Percentiles rank a stretch among this genome's conserved stretches.
Evolutionary conservation across 2,329 filamentous ascomycete species (phyloP).

Genomic region (Boeremia exigua): DNA sequence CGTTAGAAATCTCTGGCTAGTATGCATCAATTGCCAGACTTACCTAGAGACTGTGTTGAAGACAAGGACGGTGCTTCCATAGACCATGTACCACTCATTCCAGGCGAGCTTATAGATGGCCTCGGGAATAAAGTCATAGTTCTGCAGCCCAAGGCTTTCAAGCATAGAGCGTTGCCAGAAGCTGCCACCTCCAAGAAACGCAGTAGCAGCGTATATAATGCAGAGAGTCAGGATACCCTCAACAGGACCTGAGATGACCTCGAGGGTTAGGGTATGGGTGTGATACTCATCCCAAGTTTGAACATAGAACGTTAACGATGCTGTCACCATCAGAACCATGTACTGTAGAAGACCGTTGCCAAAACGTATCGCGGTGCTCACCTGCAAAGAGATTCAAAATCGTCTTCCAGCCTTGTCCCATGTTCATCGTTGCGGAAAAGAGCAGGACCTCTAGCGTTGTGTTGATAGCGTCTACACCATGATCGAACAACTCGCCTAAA

Average conservation of each 20-base stretch:
- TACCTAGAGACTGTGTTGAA: conserved; percentile 80
- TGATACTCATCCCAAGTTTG: conserved; percentile 99
- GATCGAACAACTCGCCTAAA: conserved; percentile 94
- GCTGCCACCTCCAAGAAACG: conserved; percentile 81
- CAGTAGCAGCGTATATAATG: conserved; percentile 81
- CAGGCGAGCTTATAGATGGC: conserved; percentile 79
- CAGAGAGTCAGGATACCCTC: conserved; percentile 90
- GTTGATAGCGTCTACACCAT: conserved; percentile 94
- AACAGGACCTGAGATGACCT: conserved; percentile 90
- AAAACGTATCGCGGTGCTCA: conserved; percentile 45
- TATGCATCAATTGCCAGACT: neutral
- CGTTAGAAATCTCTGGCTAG: conserved; percentile 9
- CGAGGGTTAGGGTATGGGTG: conserved; percentile 92
- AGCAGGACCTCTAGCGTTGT: conserved; percentile 92
- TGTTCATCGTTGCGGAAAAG: conserved; percentile 90
- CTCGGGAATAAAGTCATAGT: conserved; percentile 69
- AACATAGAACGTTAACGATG: conserved; percentile 94
- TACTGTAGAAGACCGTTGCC: neutral
- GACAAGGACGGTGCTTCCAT: conserved; percentile 79
- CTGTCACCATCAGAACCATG: conserved; percentile 50
- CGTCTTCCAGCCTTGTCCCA: conserved; percentile 91
- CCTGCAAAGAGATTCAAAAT: conserved; percentile 82
- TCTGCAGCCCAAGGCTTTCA: conserved; percentile 70
- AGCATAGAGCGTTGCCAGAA: conserved; percentile 93
- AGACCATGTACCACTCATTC: conserved; percentile 90